These are phyloP conservation scores for Hysterangium stoloniferum DNA, from an alignment of 768 basidiomycete genomes.

Conservation along the genomic window DNA sequence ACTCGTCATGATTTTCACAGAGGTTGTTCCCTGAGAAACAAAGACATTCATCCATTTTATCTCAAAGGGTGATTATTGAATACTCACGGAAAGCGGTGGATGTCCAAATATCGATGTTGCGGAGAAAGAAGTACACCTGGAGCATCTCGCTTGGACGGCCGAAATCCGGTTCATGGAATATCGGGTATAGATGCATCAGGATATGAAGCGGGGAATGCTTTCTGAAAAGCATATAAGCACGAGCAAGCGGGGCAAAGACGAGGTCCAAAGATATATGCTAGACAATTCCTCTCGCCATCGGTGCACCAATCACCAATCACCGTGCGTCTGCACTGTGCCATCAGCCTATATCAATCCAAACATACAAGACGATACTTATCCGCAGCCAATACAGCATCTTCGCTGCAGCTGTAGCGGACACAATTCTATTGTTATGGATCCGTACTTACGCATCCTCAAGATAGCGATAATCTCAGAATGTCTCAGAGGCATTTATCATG, in stretches of 20 bases:
- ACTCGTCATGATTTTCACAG: too few relatives aligned
- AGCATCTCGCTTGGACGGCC: slow-evolving; percentile 38
- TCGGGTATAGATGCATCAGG: slow-evolving; percentile 16
- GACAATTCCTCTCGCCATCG: slow-evolving; percentile 21
- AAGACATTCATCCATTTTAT: slow-evolving; percentile 17
- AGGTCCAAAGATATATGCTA: slow-evolving; percentile 22
- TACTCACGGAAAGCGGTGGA: slow-evolving; percentile 33
- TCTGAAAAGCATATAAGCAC: slow-evolving; percentile 27
- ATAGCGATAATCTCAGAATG: slow-evolving; percentile 46
- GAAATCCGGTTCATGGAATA: slow-evolving; percentile 44
- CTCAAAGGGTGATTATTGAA: slow-evolving; percentile 42
- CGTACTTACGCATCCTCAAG: slow-evolving; percentile 49
- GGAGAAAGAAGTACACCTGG: slow-evolving; percentile 41
- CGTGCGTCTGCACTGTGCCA: slow-evolving; percentile 43
- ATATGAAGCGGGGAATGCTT: slow-evolving; percentile 44
- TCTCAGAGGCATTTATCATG: slow-evolving; percentile 50
- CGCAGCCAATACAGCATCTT: slow-evolving; percentile 43
- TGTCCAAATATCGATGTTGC: slow-evolving; percentile 49
- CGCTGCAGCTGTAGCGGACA: slow-evolving; percentile 41
- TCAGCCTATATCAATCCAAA: slow-evolving; percentile 50
- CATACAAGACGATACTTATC: slow-evolving; percentile 38
- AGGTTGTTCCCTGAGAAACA: too few relatives aligned
- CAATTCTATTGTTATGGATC: too few relatives aligned
- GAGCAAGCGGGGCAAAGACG: background rate
- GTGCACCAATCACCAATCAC: slow-evolving; percentile 51